Base-by-base conservation (phyloP, 306 rosid species). In the Quillaja saponaria region DNA sequence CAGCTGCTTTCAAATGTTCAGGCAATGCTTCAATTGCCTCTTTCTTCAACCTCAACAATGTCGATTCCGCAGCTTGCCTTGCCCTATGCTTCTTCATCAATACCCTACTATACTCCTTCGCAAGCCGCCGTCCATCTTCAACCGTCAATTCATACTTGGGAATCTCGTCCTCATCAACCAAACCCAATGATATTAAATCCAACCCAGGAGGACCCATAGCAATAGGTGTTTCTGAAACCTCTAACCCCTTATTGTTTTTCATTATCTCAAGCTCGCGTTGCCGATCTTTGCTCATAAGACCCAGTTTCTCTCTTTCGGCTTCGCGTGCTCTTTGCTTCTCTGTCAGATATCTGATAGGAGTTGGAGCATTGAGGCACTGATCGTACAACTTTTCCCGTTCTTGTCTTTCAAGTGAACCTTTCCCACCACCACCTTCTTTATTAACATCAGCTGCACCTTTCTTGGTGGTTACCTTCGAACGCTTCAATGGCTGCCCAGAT, bases 11-110 rank as follows among this genome's bases (percentile, higher is more conserved):
- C 74, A 92, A 75, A 58, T 72, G 56, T 8, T 76, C 83, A 21
- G 98, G 98, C 80, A 92, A 71, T 11, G 96, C 96, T 61, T 89
- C 95, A 66, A 89, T 84, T 0, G 99, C 96, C 38, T 86, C 95
- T 7, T 81, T 90, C 72, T 87, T 87, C 84, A 84, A 15, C 69
- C 70, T 67, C 76, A 82, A 74, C 51, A 92, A 73, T 0, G 58
- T 74, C 0, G 96, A 33, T 49, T 92, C 98, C 3, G 90, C 88
- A 0, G 98, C 90, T 63, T 83, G 96, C 58, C 95, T 78, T 3
- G 82, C 90, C 3, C 98, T 81, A 62, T 84, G 88, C 57, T 68
- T 80, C 84, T 84, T 81, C 98, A 88, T 86, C 75, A 92, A 45
- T 20, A 86, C 78, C 78, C 90, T 82, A 50, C 98, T 92, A 71